A percentile compares a stretch with the other conserved stretches of the same genome.
Evolutionary conservation across 768 basidiomycete genomes (phyloP).

Genomic region (Calocybe gangraenosa): DNA sequence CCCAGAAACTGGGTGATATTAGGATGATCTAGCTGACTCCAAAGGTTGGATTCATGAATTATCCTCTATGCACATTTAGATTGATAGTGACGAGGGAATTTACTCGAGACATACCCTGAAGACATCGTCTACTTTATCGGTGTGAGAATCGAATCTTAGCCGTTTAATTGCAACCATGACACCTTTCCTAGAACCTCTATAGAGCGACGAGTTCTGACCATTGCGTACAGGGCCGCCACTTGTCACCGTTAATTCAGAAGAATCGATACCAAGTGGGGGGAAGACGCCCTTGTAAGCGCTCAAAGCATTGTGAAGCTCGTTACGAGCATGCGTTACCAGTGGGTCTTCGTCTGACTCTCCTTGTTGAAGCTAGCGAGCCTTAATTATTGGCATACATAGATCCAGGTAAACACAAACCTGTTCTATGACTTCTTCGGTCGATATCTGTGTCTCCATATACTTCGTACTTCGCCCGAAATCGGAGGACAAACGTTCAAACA

Average conservation of each 20-base stretch:
- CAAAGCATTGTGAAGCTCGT: neutral
- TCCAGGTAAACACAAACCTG: neutral
- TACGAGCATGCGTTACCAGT: neutral
- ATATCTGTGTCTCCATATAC: no score
- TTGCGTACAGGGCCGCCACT: neutral
- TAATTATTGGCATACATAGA: neutral
- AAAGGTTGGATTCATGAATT: neutral
- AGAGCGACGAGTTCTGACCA: neutral
- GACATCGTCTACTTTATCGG: neutral
- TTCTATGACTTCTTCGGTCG: neutral
- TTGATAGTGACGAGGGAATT: neutral
- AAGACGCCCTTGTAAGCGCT: neutral
- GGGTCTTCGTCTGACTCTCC: neutral
- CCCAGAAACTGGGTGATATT: neutral
- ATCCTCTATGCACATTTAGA: neutral
- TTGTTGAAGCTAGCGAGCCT: neutral
- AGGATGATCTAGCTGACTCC: neutral
- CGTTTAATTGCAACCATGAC: slow-evolving; percentile 1
- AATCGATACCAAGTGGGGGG: slow-evolving; percentile 1
- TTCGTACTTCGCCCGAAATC: neutral
- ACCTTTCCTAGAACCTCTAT: neutral
- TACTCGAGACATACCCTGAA: neutral
- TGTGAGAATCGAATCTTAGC: neutral
- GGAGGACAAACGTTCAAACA: neutral
- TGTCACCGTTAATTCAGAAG: neutral